Conservation (phyloP, 768 basidiomycete species). For the Rhodosporidiobolus sp. region DNA sequence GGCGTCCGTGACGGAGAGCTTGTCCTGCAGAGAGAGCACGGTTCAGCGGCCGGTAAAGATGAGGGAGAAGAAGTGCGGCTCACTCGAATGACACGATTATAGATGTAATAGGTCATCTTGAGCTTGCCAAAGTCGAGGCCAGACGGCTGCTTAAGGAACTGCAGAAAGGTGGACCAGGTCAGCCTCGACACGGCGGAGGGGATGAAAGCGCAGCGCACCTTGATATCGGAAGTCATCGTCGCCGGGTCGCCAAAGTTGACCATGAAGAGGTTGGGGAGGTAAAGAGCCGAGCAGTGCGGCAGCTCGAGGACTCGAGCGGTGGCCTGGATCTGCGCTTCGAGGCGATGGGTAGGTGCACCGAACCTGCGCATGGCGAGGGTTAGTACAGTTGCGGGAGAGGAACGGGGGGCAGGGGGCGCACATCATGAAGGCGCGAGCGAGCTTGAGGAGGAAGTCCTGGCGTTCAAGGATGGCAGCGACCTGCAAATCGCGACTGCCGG, state of each 20-base stretch:
- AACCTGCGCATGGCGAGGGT: conserved; percentile 10
- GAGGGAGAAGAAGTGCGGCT: background rate
- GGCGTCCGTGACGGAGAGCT: conserved; percentile 68
- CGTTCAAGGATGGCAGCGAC: conserved; percentile 58
- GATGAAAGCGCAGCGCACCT: conserved; percentile 41
- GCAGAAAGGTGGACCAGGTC: background rate
- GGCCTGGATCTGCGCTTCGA: conserved; percentile 55
- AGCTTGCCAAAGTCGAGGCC: conserved; percentile 74
- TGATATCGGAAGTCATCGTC: conserved; percentile 75
- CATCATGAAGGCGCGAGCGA: conserved; percentile 55
- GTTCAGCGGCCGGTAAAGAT: background rate
- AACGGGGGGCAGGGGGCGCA: background rate
- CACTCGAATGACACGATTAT: conserved; percentile 46
- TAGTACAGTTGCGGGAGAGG: background rate
- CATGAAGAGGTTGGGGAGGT: conserved; percentile 59
- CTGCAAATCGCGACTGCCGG: conserved; percentile 14
- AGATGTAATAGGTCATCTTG: conserved; percentile 44
- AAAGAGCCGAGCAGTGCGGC: conserved; percentile 52
- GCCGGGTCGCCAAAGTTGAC: conserved; percentile 76
- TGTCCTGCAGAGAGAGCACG: conserved; percentile 56
- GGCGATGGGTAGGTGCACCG: conserved; percentile 53
- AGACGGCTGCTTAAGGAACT: conserved; percentile 43
- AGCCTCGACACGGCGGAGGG: too few relatives aligned
- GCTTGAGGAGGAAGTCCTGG: conserved; percentile 55
- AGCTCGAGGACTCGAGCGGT: conserved; percentile 52